A percentile compares a stretch with the other conserved stretches of the same genome.
These are phyloP conservation scores for Leccinum brunneo-olivaceum DNA, from an alignment of 1,284 basidiomycete species.

Conservation along the genomic window DNA sequence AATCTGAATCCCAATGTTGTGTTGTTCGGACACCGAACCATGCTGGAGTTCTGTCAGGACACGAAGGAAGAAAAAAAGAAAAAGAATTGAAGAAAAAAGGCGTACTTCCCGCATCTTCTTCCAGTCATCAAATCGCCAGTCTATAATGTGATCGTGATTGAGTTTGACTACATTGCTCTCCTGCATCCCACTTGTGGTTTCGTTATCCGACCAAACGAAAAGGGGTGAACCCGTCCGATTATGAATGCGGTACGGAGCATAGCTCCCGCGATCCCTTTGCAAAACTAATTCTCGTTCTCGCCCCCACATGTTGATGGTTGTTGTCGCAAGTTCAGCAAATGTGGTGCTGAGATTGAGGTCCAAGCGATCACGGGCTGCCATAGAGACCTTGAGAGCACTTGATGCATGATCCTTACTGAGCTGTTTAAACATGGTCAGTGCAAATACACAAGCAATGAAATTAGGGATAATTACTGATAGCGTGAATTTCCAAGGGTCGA, in stretches of 20 bases:
- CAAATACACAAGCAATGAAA: neutral
- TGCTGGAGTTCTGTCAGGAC: conserved; percentile 46
- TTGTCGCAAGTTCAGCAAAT: conserved; percentile 82
- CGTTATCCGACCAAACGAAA: conserved; percentile 75
- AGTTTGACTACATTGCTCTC: conserved; percentile 50
- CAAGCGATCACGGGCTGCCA: conserved; percentile 79
- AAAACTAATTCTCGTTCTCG: conserved; percentile 70
- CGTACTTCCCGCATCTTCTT: conserved; percentile 86
- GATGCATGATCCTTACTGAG: conserved; percentile 46
- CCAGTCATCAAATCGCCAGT: conserved; percentile 99
- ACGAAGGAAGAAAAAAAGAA: too few relatives aligned
- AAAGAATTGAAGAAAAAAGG: too few relatives aligned
- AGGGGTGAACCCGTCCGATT: conserved; percentile 88
- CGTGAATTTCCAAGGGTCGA: conserved; percentile 94
- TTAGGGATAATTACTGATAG: conserved; percentile 45
- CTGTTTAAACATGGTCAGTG: conserved; percentile 31
- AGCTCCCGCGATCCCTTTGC: conserved; percentile 74
- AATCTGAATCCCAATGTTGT: conserved; percentile 80
- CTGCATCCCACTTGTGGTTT: conserved; percentile 43
- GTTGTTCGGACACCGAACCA: conserved; percentile 71
- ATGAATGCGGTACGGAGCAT: conserved; percentile 88
- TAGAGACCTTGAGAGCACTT: conserved; percentile 52
- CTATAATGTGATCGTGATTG: conserved; percentile 70
- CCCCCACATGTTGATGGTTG: conserved; percentile 67
- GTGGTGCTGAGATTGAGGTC: conserved; percentile 92